Conservation (phyloP, 202 grass and related monocot species). For the Setaria viridis region DNA sequence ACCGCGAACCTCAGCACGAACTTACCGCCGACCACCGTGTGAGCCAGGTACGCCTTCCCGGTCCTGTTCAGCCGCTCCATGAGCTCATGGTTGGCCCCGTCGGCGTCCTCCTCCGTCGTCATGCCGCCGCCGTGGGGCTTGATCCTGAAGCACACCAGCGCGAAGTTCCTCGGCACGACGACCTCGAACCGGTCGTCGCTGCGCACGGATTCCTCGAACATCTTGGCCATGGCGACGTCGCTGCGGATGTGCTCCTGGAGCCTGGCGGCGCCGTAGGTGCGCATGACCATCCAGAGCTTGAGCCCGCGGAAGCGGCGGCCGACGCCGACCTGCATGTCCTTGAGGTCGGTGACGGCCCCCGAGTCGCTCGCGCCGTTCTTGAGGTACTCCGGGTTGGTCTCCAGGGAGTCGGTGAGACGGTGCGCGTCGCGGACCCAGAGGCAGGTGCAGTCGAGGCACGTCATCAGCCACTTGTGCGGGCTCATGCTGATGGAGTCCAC, state of each 20-base stretch:
- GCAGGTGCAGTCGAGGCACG: constrained; percentile 62
- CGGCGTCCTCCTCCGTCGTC: too few relatives aligned
- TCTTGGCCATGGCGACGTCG: constrained; percentile 39
- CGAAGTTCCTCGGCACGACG: constrained; percentile 52
- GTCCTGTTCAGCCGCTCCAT: too few relatives aligned
- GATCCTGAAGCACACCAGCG: constrained; percentile 70
- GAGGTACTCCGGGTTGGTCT: neutral
- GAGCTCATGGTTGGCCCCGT: too few relatives aligned
- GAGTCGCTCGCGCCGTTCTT: neutral
- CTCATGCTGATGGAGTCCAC: constrained; percentile 69
- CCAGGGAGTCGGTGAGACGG: neutral
- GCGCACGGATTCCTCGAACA: constrained; percentile 54
- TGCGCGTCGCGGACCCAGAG: neutral
- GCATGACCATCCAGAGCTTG: too few relatives aligned
- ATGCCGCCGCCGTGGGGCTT: neutral
- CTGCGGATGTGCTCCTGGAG: too few relatives aligned
- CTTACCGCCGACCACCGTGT: too few relatives aligned
- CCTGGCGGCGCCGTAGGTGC: too few relatives aligned
- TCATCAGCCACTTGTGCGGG: constrained; percentile 74
- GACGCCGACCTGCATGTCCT: too few relatives aligned
- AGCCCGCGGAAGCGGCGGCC: too few relatives aligned
- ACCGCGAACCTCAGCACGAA: too few relatives aligned
- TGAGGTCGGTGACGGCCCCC: too few relatives aligned
- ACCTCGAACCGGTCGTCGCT: constrained; percentile 62
- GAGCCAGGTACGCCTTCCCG: too few relatives aligned